These are phyloP conservation scores for Vickermania ingenoplastis DNA, from an alignment of 208 protist species.

Conservation along the genomic window DNA sequence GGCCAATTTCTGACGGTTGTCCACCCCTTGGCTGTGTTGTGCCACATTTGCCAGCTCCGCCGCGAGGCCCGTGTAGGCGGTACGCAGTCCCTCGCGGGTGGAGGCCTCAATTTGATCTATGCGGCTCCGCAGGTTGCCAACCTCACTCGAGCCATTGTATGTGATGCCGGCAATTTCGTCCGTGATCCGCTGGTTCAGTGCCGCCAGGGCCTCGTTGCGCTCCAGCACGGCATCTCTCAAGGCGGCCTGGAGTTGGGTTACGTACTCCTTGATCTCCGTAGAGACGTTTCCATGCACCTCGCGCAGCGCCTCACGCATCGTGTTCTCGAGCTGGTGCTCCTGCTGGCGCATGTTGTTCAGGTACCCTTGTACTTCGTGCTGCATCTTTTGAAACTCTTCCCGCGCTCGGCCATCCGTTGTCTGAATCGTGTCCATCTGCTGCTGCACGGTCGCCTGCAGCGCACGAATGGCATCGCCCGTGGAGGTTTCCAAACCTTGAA, in stretches of 20 bases:
- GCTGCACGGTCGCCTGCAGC: constrained; percentile 39
- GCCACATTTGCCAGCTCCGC: constrained; percentile 47
- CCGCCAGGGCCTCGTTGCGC: constrained; percentile 25
- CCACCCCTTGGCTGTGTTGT: constrained; percentile 50
- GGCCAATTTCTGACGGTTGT: constrained; percentile 28
- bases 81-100: constrained; percentile 29
- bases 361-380: constrained; percentile 42
- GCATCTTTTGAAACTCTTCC: constrained; percentile 34
- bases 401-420: constrained; percentile 34
- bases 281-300: constrained; percentile 46
- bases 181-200: constrained; percentile 48
- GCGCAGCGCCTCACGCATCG: constrained; percentile 38
- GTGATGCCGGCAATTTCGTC: constrained; percentile 40
- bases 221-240: constrained; percentile 23
- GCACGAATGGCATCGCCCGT: constrained; percentile 32
- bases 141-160: constrained; percentile 28
- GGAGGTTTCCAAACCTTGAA: constrained; percentile 35
- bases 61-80: constrained; percentile 30
- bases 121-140: constrained; percentile 20
- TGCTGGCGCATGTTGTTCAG: constrained; percentile 31
- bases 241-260: constrained; percentile 16
- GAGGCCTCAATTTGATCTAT: constrained; percentile 23
- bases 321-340: constrained; percentile 33
- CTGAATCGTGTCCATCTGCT: constrained; percentile 25
- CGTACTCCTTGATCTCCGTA: constrained; percentile 27